These are phyloP conservation scores for Xylaria longipes DNA, from an alignment of 495 filamentous ascomycete species.

Conservation along the genomic window DNA sequence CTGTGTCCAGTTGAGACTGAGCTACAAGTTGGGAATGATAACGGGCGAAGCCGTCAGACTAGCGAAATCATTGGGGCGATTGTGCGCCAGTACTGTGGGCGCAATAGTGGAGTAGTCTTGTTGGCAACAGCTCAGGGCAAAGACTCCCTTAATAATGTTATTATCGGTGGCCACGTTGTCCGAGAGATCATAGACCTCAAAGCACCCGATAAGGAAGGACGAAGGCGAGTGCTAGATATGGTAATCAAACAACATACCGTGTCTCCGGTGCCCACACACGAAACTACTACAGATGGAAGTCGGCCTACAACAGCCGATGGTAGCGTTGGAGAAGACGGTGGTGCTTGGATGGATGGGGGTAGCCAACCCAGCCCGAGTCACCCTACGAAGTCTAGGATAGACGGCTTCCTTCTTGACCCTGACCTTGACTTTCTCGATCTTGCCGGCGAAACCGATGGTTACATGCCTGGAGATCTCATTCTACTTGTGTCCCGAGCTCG, in stretches of 20 bases:
- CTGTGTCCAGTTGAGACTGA: conserved; percentile 93
- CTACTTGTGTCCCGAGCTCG: conserved; percentile 85
- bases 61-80: conserved; percentile 87
- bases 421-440: conserved; percentile 92
- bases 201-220: conserved; percentile 91
- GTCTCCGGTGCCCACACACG: conserved; percentile 46
- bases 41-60: conserved; percentile 87
- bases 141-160: conserved; percentile 80
- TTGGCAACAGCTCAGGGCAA: conserved; percentile 93
- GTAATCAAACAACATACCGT: conserved; percentile 58
- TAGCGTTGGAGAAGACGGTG: conserved; percentile 55
- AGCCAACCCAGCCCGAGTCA: conserved; percentile 35
- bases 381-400: conserved; percentile 44
- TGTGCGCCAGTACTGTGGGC: conserved; percentile 77
- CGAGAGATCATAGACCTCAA: conserved; percentile 83
- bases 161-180: conserved; percentile 80
- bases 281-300: conserved; percentile 50
- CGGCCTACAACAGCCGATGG: conserved; percentile 61
- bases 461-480: conserved; percentile 93
- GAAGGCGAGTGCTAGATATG: conserved; percentile 80
- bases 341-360: conserved; percentile 74
- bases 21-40: conserved; percentile 88
- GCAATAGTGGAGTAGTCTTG: conserved; percentile 79
- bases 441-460: conserved; percentile 92
- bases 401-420: conserved; percentile 70